Conservation (phyloP, 352 stramenopile genomes). For the Pythium sukuiense region DNA sequence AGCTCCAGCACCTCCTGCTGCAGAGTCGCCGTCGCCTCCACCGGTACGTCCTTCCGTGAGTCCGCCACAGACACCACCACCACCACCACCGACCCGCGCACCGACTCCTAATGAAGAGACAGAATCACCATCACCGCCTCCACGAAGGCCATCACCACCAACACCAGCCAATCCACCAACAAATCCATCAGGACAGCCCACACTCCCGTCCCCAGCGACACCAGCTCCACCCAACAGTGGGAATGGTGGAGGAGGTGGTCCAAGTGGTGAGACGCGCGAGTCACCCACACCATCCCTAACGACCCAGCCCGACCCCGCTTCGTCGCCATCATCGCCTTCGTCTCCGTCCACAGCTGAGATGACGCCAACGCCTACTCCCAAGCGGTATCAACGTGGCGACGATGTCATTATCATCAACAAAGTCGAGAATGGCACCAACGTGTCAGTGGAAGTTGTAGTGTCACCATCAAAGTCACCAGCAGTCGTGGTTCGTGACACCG, state of each 20-base stretch:
- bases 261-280: not conserved
- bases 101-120: not conserved
- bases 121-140: conserved; percentile 7
- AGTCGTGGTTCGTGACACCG: conserved; percentile 7
- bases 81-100: not conserved
- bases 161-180: not conserved
- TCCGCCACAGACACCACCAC: not conserved
- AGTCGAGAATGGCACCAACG: conserved; percentile 10
- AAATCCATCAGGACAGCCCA: not conserved
- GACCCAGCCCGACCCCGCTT: not conserved
- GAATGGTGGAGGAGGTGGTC: not conserved
- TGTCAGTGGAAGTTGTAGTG: conserved; percentile 15
- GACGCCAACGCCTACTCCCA: conserved; percentile 1
- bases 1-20: not conserved
- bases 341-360: not conserved
- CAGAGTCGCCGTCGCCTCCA: conserved; percentile 9
- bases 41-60: not conserved
- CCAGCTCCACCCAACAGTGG: not conserved
- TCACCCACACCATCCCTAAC: not conserved
- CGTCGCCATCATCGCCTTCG: not conserved
- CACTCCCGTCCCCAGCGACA: not conserved
- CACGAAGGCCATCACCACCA: not conserved
- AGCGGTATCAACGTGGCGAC: conserved; percentile 18
- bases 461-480: conserved; percentile 6
- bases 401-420: conserved; percentile 12